Evolutionary conservation across 768 basidiomycete genomes (phyloP).

Genomic region (Mycena indigotica): DNA sequence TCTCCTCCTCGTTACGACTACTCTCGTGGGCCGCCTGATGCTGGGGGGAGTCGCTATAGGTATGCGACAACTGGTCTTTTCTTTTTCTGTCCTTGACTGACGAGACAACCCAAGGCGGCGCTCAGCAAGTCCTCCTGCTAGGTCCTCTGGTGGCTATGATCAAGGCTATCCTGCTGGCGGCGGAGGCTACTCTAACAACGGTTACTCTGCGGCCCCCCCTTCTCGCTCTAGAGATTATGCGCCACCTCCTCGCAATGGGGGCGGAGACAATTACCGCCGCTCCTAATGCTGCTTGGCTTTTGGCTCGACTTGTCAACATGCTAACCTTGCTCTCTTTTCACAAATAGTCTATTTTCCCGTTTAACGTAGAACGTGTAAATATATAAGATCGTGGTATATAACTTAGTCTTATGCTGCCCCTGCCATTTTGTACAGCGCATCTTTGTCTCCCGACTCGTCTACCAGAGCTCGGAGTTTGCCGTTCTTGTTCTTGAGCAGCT

Average conservation of each 20-base stretch:
- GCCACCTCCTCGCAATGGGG: constrained; percentile 45
- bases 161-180: constrained; percentile 43
- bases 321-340: background rate
- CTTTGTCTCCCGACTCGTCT: constrained; percentile 59
- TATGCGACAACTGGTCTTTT: constrained; percentile 25
- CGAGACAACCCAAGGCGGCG: constrained; percentile 67
- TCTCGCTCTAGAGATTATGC: constrained; percentile 34
- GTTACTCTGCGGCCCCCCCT: constrained; percentile 50
- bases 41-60: constrained; percentile 50
- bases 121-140: constrained; percentile 68
- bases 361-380: constrained; percentile 9
- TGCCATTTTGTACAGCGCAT: constrained; percentile 49
- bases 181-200: constrained; percentile 46
- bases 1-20: constrained; percentile 57
- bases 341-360: background rate
- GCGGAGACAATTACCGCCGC: constrained; percentile 32
- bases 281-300: background rate
- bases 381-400: constrained; percentile 13
- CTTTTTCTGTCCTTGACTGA: too few species aligned
- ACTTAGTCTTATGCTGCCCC: constrained; percentile 17
- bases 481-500: constrained; percentile 53
- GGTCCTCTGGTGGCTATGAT: constrained; percentile 54
- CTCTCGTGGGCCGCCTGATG: constrained; percentile 49
- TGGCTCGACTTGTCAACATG: background rate
- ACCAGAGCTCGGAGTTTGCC: constrained; percentile 58